A percentile compares a stretch with the other conserved stretches of the same genome.
phyloP scores from a whole-genome alignment of 257 asterid genomes.

The Ehretia macrophylla region DNA sequence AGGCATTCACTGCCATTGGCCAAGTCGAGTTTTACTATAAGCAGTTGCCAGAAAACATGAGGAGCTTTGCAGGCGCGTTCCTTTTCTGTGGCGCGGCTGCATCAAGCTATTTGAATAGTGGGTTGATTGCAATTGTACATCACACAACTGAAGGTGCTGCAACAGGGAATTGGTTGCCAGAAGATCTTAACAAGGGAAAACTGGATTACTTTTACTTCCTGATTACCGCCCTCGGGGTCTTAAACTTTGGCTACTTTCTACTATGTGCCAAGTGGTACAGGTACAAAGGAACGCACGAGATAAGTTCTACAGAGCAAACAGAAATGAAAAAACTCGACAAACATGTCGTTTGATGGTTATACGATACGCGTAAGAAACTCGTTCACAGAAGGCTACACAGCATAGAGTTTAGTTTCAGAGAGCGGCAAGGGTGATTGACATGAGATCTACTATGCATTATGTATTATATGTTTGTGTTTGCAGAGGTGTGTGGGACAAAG shows the following conservation, averaged over 20 bases:
- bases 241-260: slow-evolving; percentile 49
- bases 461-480: no score
- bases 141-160: slow-evolving; percentile 28
- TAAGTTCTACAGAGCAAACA: slow-evolving; percentile 31
- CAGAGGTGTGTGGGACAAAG: no score
- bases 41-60: slow-evolving; percentile 87
- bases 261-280: slow-evolving; percentile 62
- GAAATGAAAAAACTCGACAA: slow-evolving; percentile 27
- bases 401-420: no score
- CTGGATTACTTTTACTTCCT: slow-evolving; percentile 65
- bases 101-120: slow-evolving; percentile 46
- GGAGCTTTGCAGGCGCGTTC: slow-evolving; percentile 68
- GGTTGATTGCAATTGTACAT: slow-evolving; percentile 44
- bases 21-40: slow-evolving; percentile 67
- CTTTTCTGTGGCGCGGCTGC: slow-evolving; percentile 57
- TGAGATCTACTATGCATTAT: no score
- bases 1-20: slow-evolving; percentile 59
- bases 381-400: no score
- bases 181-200: slow-evolving; percentile 70
- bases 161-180: slow-evolving; percentile 67
- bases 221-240: slow-evolving; percentile 33
- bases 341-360: slow-evolving; percentile 26
- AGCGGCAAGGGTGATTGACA: no score
- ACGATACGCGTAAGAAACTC: no score
- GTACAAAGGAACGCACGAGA: slow-evolving; percentile 51